phyloP scores from a whole-genome alignment of 495 filamentous ascomycete species.

The Aspergillus indologenus region DNA sequence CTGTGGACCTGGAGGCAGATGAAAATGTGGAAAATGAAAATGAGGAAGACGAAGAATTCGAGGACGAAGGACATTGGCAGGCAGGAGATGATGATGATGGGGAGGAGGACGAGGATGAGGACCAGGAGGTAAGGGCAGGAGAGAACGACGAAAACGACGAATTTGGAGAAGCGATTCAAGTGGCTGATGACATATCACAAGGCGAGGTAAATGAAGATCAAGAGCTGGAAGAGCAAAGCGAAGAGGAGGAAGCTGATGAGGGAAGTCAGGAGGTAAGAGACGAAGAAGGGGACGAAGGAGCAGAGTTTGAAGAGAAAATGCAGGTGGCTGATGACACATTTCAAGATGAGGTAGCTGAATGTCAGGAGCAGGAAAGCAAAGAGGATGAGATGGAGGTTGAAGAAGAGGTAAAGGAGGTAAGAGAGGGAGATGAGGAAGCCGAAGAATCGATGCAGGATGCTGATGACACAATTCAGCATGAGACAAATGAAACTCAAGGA shows the following conservation, averaged over 20 bases:
- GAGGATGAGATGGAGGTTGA: not conserved
- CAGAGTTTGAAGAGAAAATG: not conserved
- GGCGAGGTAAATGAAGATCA: not conserved
- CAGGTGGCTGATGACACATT: not conserved
- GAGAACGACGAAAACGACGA: not conserved
- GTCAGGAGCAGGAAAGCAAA: too few species aligned
- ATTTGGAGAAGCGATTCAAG: not conserved
- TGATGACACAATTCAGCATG: too few species aligned
- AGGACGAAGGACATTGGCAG: constrained; percentile 2
- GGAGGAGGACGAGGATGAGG: constrained; percentile 5
- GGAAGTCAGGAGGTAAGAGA: not conserved
- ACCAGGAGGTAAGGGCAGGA: not conserved
- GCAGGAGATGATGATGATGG: constrained; percentile 8
- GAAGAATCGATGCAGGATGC: too few species aligned
- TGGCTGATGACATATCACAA: not conserved
- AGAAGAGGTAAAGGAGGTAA: not conserved
- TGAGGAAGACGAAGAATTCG: not conserved
- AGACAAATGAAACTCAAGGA: too few species aligned
- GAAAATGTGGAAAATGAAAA: constrained; percentile 1
- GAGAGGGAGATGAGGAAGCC: not conserved
- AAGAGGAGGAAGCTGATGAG: not conserved
- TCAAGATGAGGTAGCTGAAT: too few species aligned
- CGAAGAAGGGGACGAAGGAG: not conserved
- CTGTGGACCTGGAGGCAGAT: not conserved
- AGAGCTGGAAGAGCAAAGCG: not conserved